Evolutionary conservation across 257 asterid genomes (phyloP).

Genomic region (Nicotiana paniculata): DNA sequence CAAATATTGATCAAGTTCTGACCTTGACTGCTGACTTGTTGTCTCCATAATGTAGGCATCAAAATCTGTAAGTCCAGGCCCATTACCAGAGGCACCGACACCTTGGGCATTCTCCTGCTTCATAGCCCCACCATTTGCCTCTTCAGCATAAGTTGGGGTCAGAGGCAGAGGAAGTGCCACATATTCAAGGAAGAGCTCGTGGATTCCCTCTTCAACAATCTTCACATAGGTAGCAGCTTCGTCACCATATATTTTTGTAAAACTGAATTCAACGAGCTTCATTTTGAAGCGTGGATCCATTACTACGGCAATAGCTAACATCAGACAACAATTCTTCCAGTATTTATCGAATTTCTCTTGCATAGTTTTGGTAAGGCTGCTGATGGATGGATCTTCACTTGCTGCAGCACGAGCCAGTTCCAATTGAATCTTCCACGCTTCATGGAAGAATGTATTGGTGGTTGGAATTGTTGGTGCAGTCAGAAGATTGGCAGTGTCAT

Average conservation of each 20-base stretch:
- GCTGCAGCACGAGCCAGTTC: constrained; percentile 68
- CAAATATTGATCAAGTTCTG: constrained; percentile 90
- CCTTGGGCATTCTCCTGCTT: constrained; percentile 46
- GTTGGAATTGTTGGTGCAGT: constrained; percentile 50
- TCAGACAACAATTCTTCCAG: constrained; percentile 75
- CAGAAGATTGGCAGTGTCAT: constrained; percentile 70
- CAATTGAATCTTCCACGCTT: constrained; percentile 93
- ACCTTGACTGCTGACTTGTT: constrained; percentile 57
- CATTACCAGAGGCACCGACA: constrained; percentile 38
- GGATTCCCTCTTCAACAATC: constrained; percentile 74
- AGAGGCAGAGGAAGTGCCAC: constrained; percentile 54
- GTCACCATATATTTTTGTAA: constrained; percentile 72
- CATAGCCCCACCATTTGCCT: constrained; percentile 35
- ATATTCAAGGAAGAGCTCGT: constrained; percentile 78
- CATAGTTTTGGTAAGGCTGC: constrained; percentile 58
- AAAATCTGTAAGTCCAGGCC: constrained; percentile 63
- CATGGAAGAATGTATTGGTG: constrained; percentile 80
- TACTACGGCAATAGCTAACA: constrained; percentile 83
- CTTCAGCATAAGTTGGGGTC: constrained; percentile 49
- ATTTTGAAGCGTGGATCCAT: constrained; percentile 97
- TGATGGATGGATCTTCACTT: constrained; percentile 57
- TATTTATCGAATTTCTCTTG: constrained; percentile 70
- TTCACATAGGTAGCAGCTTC: constrained; percentile 56
- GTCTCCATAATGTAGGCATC: constrained; percentile 79
- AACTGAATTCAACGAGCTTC: constrained; percentile 87